Evolutionary conservation across 176 grass and related monocot genomes (phyloP), one percentile per base, ranked within the genome.

Genomic region (Sorghum bicolor): DNA sequence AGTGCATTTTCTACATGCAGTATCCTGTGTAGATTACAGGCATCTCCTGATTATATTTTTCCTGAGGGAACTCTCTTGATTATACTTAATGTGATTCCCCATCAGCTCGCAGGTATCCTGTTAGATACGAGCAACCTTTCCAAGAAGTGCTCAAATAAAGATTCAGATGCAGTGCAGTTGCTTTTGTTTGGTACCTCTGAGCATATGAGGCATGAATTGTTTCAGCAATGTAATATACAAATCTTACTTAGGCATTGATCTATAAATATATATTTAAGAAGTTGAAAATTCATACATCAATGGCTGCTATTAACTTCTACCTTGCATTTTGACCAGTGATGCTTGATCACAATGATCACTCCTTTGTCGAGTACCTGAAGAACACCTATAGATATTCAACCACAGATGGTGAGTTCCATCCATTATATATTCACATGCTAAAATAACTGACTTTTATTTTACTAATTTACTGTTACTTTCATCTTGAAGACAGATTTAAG

Each of bases 51-150:
- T 38, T 66, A 45, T 50, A 11, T 36, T 78, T 44, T 70, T 70
- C 16, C 13, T 15, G 34, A 71, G 40, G 13, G 25, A 73, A 47
- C 6, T 10, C 6, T 20, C 67, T 38, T 86, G 58, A 86, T 50
- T 72, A 29, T 53, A 22, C 24, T 87, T 63, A 71, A 30, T 71
- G 20, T 64, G 10, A 26, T 82, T 58, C 40, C 17, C 70, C 53
- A 67, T 89, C 73, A 94, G 92, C 89, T 94, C 80, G 84, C 89
- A 89, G 89, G 89, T 55, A 91, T 94, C 82, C 77, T 94, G 15
- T 80, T 85, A 67, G 84, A 94, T 80, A 94, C 87, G 29, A 78
- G 78, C 28, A 91, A 89, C 76, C 92, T 94, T 29, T 81, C 77
- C 57, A 85, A 80, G 47, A 65, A 67, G 50, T 87, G 78, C 83